These are phyloP conservation scores for Misopates orontium DNA, from an alignment of 257 asterid genomes.

Conservation along the genomic window DNA sequence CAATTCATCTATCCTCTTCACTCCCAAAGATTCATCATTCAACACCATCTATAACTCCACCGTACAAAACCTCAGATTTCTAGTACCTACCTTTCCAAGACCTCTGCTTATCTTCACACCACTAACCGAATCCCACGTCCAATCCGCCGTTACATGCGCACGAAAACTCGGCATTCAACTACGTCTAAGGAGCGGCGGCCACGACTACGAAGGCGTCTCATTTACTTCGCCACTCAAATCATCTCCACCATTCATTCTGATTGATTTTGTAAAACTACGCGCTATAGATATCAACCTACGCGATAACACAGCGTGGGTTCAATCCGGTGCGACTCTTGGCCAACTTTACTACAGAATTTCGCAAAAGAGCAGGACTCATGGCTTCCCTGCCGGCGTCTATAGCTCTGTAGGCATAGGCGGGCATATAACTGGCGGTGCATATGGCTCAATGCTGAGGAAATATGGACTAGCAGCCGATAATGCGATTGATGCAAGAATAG, in stretches of 20 bases:
- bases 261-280: not conserved
- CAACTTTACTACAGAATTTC: slow-evolving; percentile 18
- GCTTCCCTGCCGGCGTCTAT: slow-evolving; percentile 10
- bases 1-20: not conserved
- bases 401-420: slow-evolving; percentile 20
- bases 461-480: slow-evolving; percentile 20
- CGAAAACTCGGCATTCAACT: not conserved
- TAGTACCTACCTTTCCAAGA: not conserved
- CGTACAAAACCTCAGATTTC: slow-evolving; percentile 6
- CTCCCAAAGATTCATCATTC: not conserved
- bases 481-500: slow-evolving; percentile 8
- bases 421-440: slow-evolving; percentile 23
- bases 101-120: slow-evolving; percentile 17
- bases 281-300: not conserved
- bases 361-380: slow-evolving; percentile 8
- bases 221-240: not conserved
- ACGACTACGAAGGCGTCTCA: not conserved
- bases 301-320: not conserved
- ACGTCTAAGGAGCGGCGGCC: slow-evolving; percentile 3
- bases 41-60: not conserved
- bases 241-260: slow-evolving; percentile 3
- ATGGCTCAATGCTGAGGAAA: slow-evolving; percentile 19
- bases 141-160: not conserved
- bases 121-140: not conserved
- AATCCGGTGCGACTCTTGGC: slow-evolving; percentile 18